Evolutionary conservation across 352 stramenopile species (phyloP).

Genomic region (Globisporangium apiculatum): DNA sequence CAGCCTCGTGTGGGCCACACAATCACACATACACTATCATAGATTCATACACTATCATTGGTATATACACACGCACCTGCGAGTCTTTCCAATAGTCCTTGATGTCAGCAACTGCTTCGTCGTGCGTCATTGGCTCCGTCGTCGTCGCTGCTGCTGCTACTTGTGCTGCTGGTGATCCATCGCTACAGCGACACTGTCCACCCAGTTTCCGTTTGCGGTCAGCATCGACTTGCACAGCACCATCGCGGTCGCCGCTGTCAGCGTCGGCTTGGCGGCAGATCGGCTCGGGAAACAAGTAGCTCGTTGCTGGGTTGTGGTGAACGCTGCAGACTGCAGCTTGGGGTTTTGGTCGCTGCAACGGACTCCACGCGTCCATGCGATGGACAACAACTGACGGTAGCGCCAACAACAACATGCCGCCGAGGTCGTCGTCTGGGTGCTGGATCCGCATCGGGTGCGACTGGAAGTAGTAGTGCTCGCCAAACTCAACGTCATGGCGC

Average conservation of each 20-base stretch:
- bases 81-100: constrained; percentile 70
- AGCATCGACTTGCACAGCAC: constrained; percentile 6
- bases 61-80: constrained; percentile 30
- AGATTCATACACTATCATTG: not conserved
- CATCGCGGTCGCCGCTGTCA: constrained; percentile 61
- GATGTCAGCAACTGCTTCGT: constrained; percentile 41
- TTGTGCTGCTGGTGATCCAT: not conserved
- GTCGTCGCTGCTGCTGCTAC: constrained; percentile 12
- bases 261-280: constrained; percentile 47
- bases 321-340: constrained; percentile 24
- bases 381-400: constrained; percentile 92
- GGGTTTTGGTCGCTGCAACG: constrained; percentile 75
- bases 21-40: not conserved
- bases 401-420: constrained; percentile 83
- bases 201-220: no score
- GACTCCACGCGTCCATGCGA: constrained; percentile 88
- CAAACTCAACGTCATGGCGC: constrained; percentile 58
- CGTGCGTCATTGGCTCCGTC: constrained; percentile 20
- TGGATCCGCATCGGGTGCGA: constrained; percentile 92
- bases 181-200: not conserved
- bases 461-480: constrained; percentile 84
- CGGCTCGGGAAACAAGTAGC: constrained; percentile 67
- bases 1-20: no score
- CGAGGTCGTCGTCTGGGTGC: constrained; percentile 91
- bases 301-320: constrained; percentile 57